Base-by-base conservation (phyloP, 2,329 filamentous ascomycete genomes). In the Didymella sp. region DNA sequence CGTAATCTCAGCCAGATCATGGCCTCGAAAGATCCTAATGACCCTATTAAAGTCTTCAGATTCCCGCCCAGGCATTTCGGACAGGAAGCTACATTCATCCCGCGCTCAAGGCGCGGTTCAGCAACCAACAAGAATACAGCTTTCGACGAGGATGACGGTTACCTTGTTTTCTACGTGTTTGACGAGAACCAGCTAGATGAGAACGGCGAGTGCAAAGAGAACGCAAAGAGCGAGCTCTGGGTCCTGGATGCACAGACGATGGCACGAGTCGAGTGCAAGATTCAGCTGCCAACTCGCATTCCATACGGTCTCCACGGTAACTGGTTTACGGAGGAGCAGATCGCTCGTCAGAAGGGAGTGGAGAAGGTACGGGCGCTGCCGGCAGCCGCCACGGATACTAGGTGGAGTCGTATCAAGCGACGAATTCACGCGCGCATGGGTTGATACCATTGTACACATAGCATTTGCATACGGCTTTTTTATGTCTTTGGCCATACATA, bases 161-260 rank as follows among this genome's bases (percentile, higher is more conserved):
- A 82, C 74, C 76, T 90, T 0, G 75, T 91, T 4, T 87, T 85
- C 42, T 90, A 89, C 61, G 87, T 88, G 1, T 91, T 91, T 59
- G 86, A 91, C 60, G 88, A 90, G 64, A 78, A 80, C 1, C 87
- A 90, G 67, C 76, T 90, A 0, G 79, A 86, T n/a, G 68, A 73
- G 1, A 53, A 74, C 0, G 84, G 82, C 0, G 74, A 81, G 35
- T 84, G 82, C 49, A 64, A 55, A n/a, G 54, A 61, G 8, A 55
- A 64, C 0, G 72, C 77, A 0, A 72, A 73, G 1, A 87, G 84
- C 28, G 87, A 91, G 71, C 76, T 91, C 0, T 91, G 88, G 88
- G 78, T 90, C 13, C 80, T 91, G 27, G 82, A 90, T 65, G 88
- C 87, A 0, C 81, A 70, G 58, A 78, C 79, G 2, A 90, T 91